Base-by-base conservation (phyloP, 2,329 filamentous ascomycete genomes). In the Lachnellula occidentalis region DNA sequence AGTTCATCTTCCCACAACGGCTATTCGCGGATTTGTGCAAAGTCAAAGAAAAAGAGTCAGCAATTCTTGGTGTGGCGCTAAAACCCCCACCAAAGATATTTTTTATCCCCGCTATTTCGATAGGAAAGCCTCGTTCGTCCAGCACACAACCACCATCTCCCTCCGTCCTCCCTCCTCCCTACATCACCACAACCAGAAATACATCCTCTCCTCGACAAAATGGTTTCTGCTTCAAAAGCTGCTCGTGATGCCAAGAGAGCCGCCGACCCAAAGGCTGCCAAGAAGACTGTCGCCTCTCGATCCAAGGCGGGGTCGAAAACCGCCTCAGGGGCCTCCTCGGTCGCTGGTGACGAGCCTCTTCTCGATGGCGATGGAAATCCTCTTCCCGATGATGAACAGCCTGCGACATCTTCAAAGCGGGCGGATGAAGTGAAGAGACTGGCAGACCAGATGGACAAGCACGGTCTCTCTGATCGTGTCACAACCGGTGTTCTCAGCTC, bases 401-500 rank as follows among this genome's bases (percentile, higher is more conserved):
- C 86, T 61, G 87, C 86, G 57, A 90, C 85, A 63, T 79, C 83
- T 57, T 81, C 78, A 65, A 82, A 85, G 65, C 90, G 92, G 78
- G 75, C 86, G 72, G 85, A 87, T 64, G 87, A 87, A 70, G 86
- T 96, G 62, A 88, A 91, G 78, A 91, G 91, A 71, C 81, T 99
- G 64, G 86, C 88, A 45, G 80, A 92, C 52, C 95, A 99, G 78
- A 88, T 96, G 81, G 94, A 99, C 77, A 89, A 95, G 77, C 84
- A 95, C 71, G 94, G 94, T 69, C 81, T 99, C 62, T 97, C 94
- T 14, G 94, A 99, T 75, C 88, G 94, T 73, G 94, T 99, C 73
- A 99, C 95, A 58, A 99, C 94, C 58, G 94, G 94, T 82, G 94
- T 99, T 54, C 79, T 99, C 59, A 81, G 92, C 37, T 99, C 94